Conservation (phyloP, 352 stramenopile genomes). For the Halophytophthora batemanensis region DNA sequence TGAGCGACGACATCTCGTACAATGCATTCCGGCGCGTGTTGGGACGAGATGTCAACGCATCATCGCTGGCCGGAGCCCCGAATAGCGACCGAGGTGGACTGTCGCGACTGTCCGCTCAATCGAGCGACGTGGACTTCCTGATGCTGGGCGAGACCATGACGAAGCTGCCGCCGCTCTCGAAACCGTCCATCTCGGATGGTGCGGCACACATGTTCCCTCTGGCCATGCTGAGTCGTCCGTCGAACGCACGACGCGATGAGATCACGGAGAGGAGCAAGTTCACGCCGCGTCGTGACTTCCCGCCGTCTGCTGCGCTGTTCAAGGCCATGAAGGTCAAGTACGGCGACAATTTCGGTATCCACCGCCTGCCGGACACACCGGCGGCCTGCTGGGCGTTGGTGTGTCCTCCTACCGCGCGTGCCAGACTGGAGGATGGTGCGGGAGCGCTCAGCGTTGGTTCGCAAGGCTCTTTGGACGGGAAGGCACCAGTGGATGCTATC, state of each 20-base stretch:
- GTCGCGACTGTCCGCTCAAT: constrained; percentile 30
- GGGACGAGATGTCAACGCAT: constrained; percentile 27
- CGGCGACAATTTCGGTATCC: constrained; percentile 72
- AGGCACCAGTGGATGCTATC: constrained; percentile 3
- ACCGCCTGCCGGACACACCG: constrained; percentile 66
- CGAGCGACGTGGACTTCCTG: constrained; percentile 50
- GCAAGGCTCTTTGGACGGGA: constrained; percentile 8
- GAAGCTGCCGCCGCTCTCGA: constrained; percentile 50
- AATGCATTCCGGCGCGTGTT: constrained; percentile 48
- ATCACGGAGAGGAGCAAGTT: constrained; percentile 84
- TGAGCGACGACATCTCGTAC: constrained; percentile 34
- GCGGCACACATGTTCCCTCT: constrained; percentile 74
- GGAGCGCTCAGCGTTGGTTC: constrained; percentile 7
- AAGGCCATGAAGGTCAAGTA: constrained; percentile 86
- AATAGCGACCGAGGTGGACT: constrained; percentile 9
- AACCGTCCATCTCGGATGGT: constrained; percentile 57
- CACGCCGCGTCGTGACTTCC: constrained; percentile 75
- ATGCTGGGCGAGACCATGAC: constrained; percentile 62
- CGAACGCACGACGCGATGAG: constrained; percentile 61
- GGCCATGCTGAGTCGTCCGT: constrained; percentile 47
- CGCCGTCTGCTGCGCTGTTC: constrained; percentile 77
- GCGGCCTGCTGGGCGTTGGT: constrained; percentile 80
- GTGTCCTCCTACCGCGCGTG: constrained; percentile 49
- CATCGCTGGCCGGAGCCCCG: constrained; percentile 2
- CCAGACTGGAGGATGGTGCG: constrained; percentile 53